phyloP scores from a whole-genome alignment of 495 filamentous ascomycete species.

The Aspergillus panamensis region DNA sequence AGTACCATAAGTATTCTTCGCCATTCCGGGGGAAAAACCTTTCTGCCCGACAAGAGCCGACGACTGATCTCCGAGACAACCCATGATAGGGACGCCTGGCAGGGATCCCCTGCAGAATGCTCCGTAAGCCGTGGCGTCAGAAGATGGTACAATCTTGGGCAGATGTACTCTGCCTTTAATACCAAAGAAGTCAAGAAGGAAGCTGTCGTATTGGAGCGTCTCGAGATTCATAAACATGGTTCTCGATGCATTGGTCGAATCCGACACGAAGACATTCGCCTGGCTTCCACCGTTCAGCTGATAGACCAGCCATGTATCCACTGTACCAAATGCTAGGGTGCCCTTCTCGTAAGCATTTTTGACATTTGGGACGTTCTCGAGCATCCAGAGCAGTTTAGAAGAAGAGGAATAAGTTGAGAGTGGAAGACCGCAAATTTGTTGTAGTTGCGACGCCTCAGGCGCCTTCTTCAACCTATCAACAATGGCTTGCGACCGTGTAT shows the following conservation, averaged over 20 bases:
- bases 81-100: conserved; percentile 69
- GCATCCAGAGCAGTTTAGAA: conserved; percentile 85
- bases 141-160: conserved; percentile 84
- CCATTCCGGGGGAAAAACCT: conserved; percentile 80
- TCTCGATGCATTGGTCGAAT: conserved; percentile 87
- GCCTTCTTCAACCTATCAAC: conserved; percentile 71
- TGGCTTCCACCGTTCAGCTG: conserved; percentile 76
- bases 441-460: conserved; percentile 60
- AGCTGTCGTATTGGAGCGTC: conserved; percentile 80
- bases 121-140: conserved; percentile 71
- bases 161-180: conserved; percentile 67
- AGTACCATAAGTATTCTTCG: conserved; percentile 96
- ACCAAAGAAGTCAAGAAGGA: conserved; percentile 77
- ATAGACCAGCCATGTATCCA: conserved; percentile 91
- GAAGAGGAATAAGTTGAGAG: conserved; percentile 92
- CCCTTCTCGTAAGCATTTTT: conserved; percentile 73
- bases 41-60: conserved; percentile 89
- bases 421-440: conserved; percentile 77
- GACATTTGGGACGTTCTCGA: conserved; percentile 68
- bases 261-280: conserved; percentile 75
- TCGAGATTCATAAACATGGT: conserved; percentile 96
- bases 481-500: conserved; percentile 76
- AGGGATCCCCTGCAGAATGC: conserved; percentile 60
- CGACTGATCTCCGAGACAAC: conserved; percentile 91
- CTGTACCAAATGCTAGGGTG: conserved; percentile 82